These are phyloP conservation scores for Aegle marmelos DNA, from an alignment of 345 rosid genomes.

Conservation along the genomic window DNA sequence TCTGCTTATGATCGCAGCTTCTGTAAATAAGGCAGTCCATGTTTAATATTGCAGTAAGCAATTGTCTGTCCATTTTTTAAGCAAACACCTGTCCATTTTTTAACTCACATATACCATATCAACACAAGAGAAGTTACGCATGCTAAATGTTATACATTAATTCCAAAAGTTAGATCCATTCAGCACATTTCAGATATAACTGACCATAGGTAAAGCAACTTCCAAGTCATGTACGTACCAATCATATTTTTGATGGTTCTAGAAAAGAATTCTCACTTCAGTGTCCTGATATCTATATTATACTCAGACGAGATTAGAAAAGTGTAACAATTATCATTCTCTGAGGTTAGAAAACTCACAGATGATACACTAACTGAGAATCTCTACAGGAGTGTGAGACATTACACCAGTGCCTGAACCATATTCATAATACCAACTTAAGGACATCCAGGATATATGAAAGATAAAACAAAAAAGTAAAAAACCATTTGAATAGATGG, in stretches of 20 bases:
- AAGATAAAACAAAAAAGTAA: conserved; percentile 4
- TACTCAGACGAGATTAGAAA: conserved; percentile 5
- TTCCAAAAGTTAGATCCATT: not conserved
- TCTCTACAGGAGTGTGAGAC: conserved; percentile 51
- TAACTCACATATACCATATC: not conserved
- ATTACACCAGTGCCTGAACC: conserved; percentile 64
- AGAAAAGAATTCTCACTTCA: not conserved
- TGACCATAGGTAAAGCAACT: not conserved
- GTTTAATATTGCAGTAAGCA: not conserved
- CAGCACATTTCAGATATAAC: not conserved
- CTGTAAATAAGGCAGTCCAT: not conserved
- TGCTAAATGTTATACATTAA: not conserved
- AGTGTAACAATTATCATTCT: conserved; percentile 27
- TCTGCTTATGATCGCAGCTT: not conserved
- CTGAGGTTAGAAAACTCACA: conserved; percentile 53
- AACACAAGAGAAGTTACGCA: not conserved
- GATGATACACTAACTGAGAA: conserved; percentile 46
- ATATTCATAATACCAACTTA: conserved; percentile 44
- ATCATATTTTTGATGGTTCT: not conserved
- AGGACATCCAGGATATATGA: conserved; percentile 23
- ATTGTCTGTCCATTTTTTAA: not conserved
- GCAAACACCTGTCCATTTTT: not conserved
- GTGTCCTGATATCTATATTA: conserved; percentile 3
- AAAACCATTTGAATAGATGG: not conserved
- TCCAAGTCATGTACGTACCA: conserved; percentile 1